Evolutionary conservation across 2,329 filamentous ascomycete genomes (phyloP).

Genomic region (Hypoxylon sp.): DNA sequence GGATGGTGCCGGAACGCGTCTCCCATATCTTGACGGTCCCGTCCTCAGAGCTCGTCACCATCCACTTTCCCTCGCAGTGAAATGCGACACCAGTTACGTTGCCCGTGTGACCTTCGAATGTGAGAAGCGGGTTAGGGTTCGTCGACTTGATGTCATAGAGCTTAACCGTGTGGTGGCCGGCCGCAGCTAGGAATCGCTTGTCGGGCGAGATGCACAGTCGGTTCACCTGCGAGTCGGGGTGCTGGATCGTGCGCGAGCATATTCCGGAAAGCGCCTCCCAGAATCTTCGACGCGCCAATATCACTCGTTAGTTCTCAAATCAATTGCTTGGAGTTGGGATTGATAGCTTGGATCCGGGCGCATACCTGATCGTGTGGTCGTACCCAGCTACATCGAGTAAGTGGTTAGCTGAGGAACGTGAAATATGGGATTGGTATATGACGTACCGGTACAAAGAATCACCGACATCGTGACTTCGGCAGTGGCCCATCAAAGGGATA

Average conservation of each 20-base stretch:
- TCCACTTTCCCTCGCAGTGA: constrained; percentile 99
- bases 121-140: constrained; percentile 93
- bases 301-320: constrained; percentile 4
- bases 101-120: constrained; percentile 94
- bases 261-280: constrained; percentile 99
- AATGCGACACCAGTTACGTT: constrained; percentile 98
- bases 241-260: constrained; percentile 97
- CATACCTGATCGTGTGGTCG: constrained; percentile 73
- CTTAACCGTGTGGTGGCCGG: constrained; percentile 86
- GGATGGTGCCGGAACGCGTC: constrained; percentile 85
- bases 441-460: constrained; percentile 73
- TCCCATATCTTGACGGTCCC: constrained; percentile 98
- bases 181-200: constrained; percentile 94
- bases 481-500: constrained; percentile 23
- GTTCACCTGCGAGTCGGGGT: constrained; percentile 98
- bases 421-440: constrained; percentile 9
- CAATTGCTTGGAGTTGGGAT: background rate
- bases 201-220: constrained; percentile 98
- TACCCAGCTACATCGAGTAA: constrained; percentile 65
- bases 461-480: constrained; percentile 65
- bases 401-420: constrained; percentile 40
- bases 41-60: constrained; percentile 98
- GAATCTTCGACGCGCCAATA: constrained; percentile 65
- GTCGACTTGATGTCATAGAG: constrained; percentile 98
- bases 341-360: constrained; percentile 7